Percentiles rank a stretch among this genome's conserved stretches.
phyloP scores from a whole-genome alignment of 495 filamentous ascomycete genomes.

The Lepidopterella palustris region DNA sequence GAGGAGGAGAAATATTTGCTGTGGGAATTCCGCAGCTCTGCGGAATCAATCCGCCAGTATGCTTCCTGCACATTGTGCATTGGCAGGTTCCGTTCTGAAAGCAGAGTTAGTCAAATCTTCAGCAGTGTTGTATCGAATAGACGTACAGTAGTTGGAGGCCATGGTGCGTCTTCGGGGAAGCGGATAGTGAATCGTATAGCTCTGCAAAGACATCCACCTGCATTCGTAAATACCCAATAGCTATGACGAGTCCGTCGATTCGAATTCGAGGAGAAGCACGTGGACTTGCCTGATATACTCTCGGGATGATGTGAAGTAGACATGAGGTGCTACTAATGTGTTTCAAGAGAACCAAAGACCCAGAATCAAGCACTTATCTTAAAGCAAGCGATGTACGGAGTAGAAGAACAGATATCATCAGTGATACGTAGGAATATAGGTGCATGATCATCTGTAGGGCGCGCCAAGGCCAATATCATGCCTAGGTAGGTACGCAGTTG shows the following conservation, averaged over 20 bases:
- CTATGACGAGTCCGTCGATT: too few relatives aligned
- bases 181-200: slow-evolving; percentile 36
- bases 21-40: slow-evolving; percentile 29
- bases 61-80: slow-evolving; percentile 44
- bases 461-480: not conserved
- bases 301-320: not conserved
- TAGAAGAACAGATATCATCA: too few relatives aligned
- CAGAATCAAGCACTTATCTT: too few relatives aligned
- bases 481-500: too few relatives aligned
- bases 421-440: too few relatives aligned
- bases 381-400: too few relatives aligned
- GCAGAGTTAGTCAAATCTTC: not conserved
- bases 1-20: slow-evolving; percentile 30
- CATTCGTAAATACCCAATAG: too few relatives aligned
- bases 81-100: slow-evolving; percentile 36
- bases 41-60: slow-evolving; percentile 34
- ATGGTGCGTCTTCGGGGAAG: slow-evolving; percentile 33
- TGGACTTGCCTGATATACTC: too few relatives aligned
- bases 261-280: too few relatives aligned
- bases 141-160: slow-evolving; percentile 30
- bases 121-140: not conserved
- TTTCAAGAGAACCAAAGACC: too few relatives aligned
- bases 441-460: not conserved
- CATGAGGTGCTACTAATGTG: not conserved
- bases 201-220: slow-evolving; percentile 41